Conservation (phyloP, 371 early-diverging fungal genomes). For the Mortierella sp. region DNA sequence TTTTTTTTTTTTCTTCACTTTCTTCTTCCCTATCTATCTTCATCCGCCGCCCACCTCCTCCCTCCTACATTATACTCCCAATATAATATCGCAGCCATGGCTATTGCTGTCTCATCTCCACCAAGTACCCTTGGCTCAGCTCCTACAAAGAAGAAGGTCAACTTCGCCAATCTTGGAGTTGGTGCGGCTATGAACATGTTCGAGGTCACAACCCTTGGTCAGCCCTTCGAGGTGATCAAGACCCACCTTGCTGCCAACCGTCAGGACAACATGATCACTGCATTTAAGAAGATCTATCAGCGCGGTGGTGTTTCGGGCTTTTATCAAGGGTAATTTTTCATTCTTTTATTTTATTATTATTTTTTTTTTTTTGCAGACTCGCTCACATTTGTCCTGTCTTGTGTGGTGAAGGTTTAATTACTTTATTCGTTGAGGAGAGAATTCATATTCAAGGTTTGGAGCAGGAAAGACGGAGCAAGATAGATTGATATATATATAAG, state of each 20-base stretch:
- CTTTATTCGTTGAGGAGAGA: slow-evolving; percentile 3
- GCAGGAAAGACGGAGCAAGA: not conserved
- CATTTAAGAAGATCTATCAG: slow-evolving; percentile 76
- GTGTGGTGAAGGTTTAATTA: not conserved
- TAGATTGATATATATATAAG: too few relatives aligned
- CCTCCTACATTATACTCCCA: not conserved
- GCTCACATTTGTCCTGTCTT: not conserved
- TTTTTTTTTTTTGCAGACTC: not conserved
- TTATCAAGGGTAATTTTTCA: slow-evolving; percentile 73
- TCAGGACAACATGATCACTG: slow-evolving; percentile 72
- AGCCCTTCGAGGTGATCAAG: slow-evolving; percentile 93
- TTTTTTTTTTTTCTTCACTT: not conserved
- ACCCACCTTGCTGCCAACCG: slow-evolving; percentile 92
- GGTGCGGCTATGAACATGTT: slow-evolving; percentile 75
- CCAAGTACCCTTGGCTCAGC: slow-evolving; percentile 12
- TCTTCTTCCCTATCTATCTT: slow-evolving; percentile 6
- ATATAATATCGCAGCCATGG: slow-evolving; percentile 17
- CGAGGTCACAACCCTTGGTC: slow-evolving; percentile 90
- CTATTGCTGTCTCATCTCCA: slow-evolving; percentile 27
- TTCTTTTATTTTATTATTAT: too few relatives aligned
- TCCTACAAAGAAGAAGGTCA: slow-evolving; percentile 50
- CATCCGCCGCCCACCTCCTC: not conserved
- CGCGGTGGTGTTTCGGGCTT: slow-evolving; percentile 88
- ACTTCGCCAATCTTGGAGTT: slow-evolving; percentile 55
- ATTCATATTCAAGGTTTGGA: not conserved